Base-by-base conservation (phyloP, 345 rosid genomes). In the Citrus australasica region DNA sequence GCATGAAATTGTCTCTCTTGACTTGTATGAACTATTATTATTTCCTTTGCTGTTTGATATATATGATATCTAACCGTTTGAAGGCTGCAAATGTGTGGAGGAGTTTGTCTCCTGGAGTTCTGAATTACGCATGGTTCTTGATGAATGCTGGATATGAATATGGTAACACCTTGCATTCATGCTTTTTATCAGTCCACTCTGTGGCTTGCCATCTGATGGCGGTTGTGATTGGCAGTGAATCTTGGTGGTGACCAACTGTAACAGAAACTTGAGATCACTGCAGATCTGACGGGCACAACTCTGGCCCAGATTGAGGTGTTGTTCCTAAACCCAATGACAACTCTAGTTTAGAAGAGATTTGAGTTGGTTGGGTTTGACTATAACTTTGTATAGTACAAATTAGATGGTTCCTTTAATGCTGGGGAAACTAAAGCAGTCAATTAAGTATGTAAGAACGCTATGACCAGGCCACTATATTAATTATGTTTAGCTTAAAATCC, bases 161-260 rank as follows among this genome's bases (percentile, higher is more conserved):
- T 76, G 83, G 84, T 79, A 76, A 84, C 77, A 76, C 68, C 78
- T 75, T 85, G 79, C 75, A 73, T 79, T 71, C 58, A 51, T 35
- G 77, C 74, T 68, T 80, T 76, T 76, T 63, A 67, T 78, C 65
- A 59, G 59, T 76, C 30, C 67, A 68, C 70, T 76, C 17, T 78
- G 78, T 76, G 76, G 81, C 76, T 59, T 79, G 81, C 78, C 85
- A 79, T 80, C 81, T 76, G 79, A 83, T 82, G 84, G 82, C 63
- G 28, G 79, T 82, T 82, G 75, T 85, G 78, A 83, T 82, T 80
- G 79, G 82, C 84, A 80, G 86, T 76, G 80, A 76, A 58, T 68
- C 73, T 27, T 79, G 83, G 76, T 80, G 88, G 59, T 79, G 77
- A 77, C 73, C 79, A 78, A 69, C 79, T 67, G 58, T 72, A 81